Evolutionary conservation across 129 eudicot species (phyloP), one percentile per base, ranked within the genome.

Genomic region (Escallonia rubra): DNA sequence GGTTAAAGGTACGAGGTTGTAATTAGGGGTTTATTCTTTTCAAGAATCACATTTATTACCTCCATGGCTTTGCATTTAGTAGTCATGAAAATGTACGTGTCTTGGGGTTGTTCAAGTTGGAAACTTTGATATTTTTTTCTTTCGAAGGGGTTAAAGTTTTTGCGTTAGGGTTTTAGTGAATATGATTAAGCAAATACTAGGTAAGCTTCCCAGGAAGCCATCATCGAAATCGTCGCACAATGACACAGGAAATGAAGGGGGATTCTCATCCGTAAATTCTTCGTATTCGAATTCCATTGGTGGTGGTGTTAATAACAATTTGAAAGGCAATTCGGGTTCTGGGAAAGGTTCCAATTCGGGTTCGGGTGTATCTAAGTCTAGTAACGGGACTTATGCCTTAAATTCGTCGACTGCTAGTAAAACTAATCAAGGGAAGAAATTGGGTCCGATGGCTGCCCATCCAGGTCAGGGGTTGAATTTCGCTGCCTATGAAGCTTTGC

Each of bases 161-260:
- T 10, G 58, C 56, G 53, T 70, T 59, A 13, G 74, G 79, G 66
- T 62, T 57, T 60, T 67, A 41, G 76, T 71, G 47, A 74, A 71
- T 74, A 87, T 87, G 95, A 76, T 87, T 72, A 87, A 84, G 78
- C 90, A 84, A 49, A 79, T 84, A 63, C 62, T 87, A 0, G 83
- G 83, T 57, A 87, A 87, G 90, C 83, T 87, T 76, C 95, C 95
- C 5, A 70, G 81, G 85, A 87, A 87, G 84, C 75, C 77, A 43
- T 81, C 95, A n/a, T 83, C 87, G 1, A 87, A 87, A 82, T 84
- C 85, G 2, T 65, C 85, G 11, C 82, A 78, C 41, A 48, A 56
- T 71, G 74, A 83, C 69, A 68, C 72, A 2, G 68, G 50, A 55
- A 82, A 67, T 60, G 85, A 71, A 46, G 73, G 54, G 3, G 81